Evolutionary conservation across 768 basidiomycete species (phyloP).

Genomic region (Panaeolus papilionaceus): DNA sequence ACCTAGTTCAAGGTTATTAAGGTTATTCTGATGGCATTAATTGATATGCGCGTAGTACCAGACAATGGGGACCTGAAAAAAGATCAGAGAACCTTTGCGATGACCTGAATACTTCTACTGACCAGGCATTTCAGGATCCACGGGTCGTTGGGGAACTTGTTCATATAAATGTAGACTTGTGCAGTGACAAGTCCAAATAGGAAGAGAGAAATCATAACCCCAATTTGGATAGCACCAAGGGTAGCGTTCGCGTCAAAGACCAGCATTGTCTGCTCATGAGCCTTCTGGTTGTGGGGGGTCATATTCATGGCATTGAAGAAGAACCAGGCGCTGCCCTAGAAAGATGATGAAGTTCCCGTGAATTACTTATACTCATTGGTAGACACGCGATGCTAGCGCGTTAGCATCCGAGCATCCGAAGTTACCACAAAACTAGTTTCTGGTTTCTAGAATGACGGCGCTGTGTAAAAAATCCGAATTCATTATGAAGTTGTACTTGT

Average conservation of each 20-base stretch:
- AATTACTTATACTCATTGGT: background rate
- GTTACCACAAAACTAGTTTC: background rate
- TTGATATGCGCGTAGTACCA: background rate
- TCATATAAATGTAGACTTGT: slow-evolving; percentile 31
- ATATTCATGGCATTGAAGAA: background rate
- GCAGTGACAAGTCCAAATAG: slow-evolving; percentile 34
- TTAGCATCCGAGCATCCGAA: background rate
- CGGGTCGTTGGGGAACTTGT: slow-evolving; percentile 28
- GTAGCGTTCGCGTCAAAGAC: slow-evolving; percentile 17
- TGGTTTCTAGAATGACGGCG: background rate
- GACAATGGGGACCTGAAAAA: slow-evolving; percentile 6
- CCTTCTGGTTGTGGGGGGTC: background rate
- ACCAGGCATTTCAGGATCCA: slow-evolving; percentile 27
- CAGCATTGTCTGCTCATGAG: background rate
- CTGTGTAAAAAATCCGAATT: background rate
- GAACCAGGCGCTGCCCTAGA: background rate
- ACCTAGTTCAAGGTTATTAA: slow-evolving; percentile 16
- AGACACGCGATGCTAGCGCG: background rate
- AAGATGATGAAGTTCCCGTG: background rate
- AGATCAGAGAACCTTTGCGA: background rate
- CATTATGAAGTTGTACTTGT: background rate
- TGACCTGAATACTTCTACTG: slow-evolving; percentile 12
- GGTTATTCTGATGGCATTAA: background rate
- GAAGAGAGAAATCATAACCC: slow-evolving; percentile 28
- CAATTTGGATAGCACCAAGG: slow-evolving; percentile 34